phyloP scores from a whole-genome alignment of 1,139 yeast genomes.

The Debaryomyces udenii region DNA sequence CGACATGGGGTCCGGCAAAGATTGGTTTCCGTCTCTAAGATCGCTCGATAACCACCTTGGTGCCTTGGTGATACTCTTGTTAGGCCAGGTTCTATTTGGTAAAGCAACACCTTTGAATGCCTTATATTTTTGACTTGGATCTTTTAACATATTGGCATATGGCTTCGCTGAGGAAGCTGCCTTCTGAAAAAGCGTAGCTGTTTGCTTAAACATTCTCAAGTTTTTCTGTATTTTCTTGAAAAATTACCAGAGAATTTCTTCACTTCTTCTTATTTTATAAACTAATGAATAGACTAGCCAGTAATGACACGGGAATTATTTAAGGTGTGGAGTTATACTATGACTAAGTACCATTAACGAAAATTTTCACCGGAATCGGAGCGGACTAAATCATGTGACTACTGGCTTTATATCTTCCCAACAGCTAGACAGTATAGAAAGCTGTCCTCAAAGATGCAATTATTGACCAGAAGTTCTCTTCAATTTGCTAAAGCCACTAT shows the following conservation, averaged over 20 bases:
- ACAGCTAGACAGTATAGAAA: not conserved
- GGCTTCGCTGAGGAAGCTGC: constrained; percentile 25
- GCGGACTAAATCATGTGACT: not conserved
- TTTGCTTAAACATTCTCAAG: constrained; percentile 28
- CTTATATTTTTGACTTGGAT: constrained; percentile 45
- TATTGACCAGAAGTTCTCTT: too few relatives aligned
- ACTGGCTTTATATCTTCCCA: not conserved
- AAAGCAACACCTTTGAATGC: constrained; percentile 41
- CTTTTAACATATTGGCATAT: constrained; percentile 38
- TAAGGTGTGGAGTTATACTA: constrained; percentile 3
- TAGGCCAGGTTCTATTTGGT: constrained; percentile 49
- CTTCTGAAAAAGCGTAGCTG: constrained; percentile 29
- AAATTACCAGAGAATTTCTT: not conserved
- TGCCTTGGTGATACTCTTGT: constrained; percentile 39
- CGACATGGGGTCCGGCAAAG: constrained; percentile 55
- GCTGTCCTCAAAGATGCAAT: not conserved
- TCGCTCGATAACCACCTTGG: constrained; percentile 56
- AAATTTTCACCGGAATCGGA: constrained; percentile 7
- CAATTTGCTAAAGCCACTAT: too few relatives aligned
- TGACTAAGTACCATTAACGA: not conserved
- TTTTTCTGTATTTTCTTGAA: constrained; percentile 4
- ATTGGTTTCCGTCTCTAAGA: constrained; percentile 53
- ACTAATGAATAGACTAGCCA: not conserved
- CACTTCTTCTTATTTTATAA: constrained; percentile 6
- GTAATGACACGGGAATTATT: constrained; percentile 3